Evolutionary conservation across 768 basidiomycete genomes (phyloP), one percentile per base, ranked within the genome.

Genomic region (Crepidotus variabilis): DNA sequence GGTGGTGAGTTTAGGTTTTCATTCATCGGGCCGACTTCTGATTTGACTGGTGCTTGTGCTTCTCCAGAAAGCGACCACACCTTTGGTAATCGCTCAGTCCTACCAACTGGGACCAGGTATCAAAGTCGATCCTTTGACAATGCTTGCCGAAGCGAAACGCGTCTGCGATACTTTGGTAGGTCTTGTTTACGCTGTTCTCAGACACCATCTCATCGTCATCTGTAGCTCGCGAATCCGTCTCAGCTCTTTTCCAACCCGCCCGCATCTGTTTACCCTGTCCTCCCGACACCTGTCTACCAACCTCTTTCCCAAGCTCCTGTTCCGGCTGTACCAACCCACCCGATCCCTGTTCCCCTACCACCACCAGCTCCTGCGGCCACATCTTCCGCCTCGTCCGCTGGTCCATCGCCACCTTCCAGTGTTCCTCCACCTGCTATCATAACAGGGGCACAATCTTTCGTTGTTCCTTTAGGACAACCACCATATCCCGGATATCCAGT

Each of bases 121-220:
- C 56, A 88, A 87, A 60, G 79, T 91, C 13, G 90, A 92, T 61
- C 90, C 90, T 4, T 62, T 92, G 46, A 72, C 73, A 54, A 86
- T 92, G 82, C 78, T 92, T 2, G 79, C 69, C 34, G 90, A 92
- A 52, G 90, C 90, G 6, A 91, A 90, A 69, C 79, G 83, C 24
- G 81, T 87, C 14, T 92, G 90, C 60, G 90, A 92, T 69, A 81
- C 80, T 20, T 78, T 92, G 23, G 90, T 91, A 69, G 70, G 77
- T 67, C 28, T 39, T 52, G 24, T 21, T 18, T 36, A 36, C 32
- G 20, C 58, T 50, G 5, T 39, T 45, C 32, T 23, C 51, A 54
- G 53, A 39, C 48, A 56, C 13, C 43, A 34, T 43, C 60, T 65
- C 43, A 57, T 56, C 36, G 57, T 51, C n/a, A 43, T 47, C 49